Evolutionary conservation across 2,329 filamentous ascomycete genomes (phyloP).

Genomic region (Apiospora aurea): DNA sequence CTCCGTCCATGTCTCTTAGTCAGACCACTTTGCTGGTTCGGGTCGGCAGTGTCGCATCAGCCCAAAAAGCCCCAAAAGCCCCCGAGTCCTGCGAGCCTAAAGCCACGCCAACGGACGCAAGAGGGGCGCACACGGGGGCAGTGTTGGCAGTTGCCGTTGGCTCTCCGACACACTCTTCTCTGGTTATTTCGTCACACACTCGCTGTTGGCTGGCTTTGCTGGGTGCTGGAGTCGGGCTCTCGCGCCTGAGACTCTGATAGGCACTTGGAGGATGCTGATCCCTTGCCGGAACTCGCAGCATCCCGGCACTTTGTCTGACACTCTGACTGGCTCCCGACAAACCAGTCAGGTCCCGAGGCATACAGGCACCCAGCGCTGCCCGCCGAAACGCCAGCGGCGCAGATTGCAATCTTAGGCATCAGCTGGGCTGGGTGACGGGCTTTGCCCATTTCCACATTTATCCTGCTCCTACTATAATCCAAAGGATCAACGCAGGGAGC

Average conservation of each 20-base stretch:
- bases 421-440: neutral
- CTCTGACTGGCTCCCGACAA: neutral
- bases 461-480: neutral
- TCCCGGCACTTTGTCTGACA: neutral
- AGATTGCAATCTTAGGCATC: constrained; percentile 21
- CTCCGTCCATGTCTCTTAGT: neutral
- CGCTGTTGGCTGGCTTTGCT: no score
- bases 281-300: neutral
- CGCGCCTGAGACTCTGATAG: no score
- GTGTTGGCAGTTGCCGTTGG: neutral
- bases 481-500: constrained; percentile 13
- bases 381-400: constrained; percentile 1
- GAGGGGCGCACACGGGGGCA: neutral
- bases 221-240: neutral
- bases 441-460: neutral
- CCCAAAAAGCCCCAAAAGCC: neutral
- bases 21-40: neutral
- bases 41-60: constrained; percentile 8
- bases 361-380: neutral
- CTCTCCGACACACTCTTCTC: neutral
- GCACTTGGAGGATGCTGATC: neutral
- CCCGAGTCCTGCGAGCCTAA: neutral
- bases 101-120: neutral
- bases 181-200: constrained; percentile 10
- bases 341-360: neutral